phyloP scores from a whole-genome alignment of 495 filamentous ascomycete species.

The Daldinia concentrica region DNA sequence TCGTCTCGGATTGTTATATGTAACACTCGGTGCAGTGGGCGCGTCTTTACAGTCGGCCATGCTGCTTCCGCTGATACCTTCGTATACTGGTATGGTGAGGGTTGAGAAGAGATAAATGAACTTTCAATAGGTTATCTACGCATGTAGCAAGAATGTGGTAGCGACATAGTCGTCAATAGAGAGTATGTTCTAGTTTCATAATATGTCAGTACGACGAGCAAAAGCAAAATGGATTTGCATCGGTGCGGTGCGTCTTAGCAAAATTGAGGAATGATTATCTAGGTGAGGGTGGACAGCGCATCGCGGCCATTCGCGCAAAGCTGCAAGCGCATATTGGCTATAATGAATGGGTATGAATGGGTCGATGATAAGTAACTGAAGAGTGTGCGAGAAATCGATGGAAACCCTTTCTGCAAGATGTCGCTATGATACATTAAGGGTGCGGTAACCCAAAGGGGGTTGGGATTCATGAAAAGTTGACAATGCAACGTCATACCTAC shows the following conservation, averaged over 20 bases:
- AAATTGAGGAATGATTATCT: constrained; percentile 2
- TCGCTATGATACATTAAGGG: constrained; percentile 26
- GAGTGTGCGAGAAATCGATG: constrained; percentile 26
- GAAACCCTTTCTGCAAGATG: constrained; percentile 32
- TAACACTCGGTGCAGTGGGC: constrained; percentile 41
- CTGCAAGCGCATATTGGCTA: constrained; percentile 11
- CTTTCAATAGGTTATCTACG: constrained; percentile 18
- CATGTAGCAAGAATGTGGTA: neutral
- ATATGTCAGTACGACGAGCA: constrained; percentile 15
- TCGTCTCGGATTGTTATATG: constrained; percentile 52
- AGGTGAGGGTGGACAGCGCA: constrained; percentile 11
- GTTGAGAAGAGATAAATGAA: neutral
- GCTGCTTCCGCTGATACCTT: constrained; percentile 30
- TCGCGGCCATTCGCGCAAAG: constrained; percentile 5
- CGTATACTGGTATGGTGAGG: constrained; percentile 29
- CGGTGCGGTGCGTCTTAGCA: neutral
- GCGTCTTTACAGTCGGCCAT: constrained; percentile 42
- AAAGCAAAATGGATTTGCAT: constrained; percentile 1
- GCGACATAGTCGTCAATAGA: constrained; percentile 17
- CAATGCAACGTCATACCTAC: constrained; percentile 44
- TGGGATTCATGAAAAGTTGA: constrained; percentile 24
- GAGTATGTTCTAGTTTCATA: constrained; percentile 3
- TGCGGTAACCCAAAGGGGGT: constrained; percentile 37
- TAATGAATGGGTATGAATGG: constrained; percentile 28
- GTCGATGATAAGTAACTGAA: constrained; percentile 11